Conservation (phyloP, 768 basidiomycete species). For the Daedalea quercina region DNA sequence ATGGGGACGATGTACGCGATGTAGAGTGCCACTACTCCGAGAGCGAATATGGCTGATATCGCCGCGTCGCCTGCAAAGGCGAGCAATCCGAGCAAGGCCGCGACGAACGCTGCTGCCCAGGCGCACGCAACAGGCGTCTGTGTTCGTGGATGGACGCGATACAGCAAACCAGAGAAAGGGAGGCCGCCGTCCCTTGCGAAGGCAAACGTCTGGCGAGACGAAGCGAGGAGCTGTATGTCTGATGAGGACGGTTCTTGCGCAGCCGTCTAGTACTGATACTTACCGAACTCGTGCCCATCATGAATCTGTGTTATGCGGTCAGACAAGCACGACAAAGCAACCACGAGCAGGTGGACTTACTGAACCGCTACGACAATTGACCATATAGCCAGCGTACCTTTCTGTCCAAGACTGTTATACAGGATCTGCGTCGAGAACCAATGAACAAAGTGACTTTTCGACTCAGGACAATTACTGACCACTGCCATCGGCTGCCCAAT, state of each 20-base stretch:
- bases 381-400: conserved; percentile 30
- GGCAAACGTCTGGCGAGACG: conserved; percentile 61
- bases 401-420: conserved; percentile 27
- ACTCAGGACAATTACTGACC: conserved; percentile 18
- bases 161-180: conserved; percentile 56
- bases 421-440: conserved; percentile 12
- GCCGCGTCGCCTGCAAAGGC: conserved; percentile 49
- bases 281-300: conserved; percentile 55
- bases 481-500: conserved; percentile 52
- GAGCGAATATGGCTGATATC: conserved; percentile 30
- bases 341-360: conserved; percentile 5
- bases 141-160: conserved; percentile 47
- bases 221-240: conserved; percentile 27
- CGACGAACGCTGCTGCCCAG: conserved; percentile 39
- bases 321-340: too few relatives aligned
- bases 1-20: conserved; percentile 29
- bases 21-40: conserved; percentile 18
- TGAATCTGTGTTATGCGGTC: conserved; percentile 28
- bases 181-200: conserved; percentile 65
- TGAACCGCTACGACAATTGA: conserved; percentile 27
- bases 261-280: neutral
- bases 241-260: neutral
- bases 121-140: conserved; percentile 54
- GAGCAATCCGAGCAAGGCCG: conserved; percentile 49
- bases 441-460: too few relatives aligned